phyloP scores from a whole-genome alignment of 1,284 basidiomycete species.

The Trichosporon ovoides region DNA sequence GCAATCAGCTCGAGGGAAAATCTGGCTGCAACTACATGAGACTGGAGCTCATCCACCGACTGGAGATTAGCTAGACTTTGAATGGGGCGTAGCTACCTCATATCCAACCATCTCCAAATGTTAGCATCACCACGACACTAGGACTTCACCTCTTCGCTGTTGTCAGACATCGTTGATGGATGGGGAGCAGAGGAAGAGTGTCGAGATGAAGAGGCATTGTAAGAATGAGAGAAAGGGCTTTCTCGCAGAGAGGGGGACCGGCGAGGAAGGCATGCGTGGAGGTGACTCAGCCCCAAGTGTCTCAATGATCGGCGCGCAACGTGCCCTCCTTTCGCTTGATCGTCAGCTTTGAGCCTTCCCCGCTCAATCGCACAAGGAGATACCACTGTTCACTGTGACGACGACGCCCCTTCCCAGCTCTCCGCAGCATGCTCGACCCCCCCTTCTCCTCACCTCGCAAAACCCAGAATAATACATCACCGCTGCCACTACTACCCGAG shows the following conservation, averaged over 20 bases:
- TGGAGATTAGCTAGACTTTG: constrained; percentile 43
- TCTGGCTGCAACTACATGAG: constrained; percentile 60
- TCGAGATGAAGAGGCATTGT: no score
- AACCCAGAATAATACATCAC: background rate
- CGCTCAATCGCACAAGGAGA: no score
- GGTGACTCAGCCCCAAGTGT: background rate
- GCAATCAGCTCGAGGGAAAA: background rate
- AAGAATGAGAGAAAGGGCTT: no score
- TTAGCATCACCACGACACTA: constrained; percentile 2
- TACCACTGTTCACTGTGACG: no score
- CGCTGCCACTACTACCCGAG: background rate
- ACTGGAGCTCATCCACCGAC: constrained; percentile 79
- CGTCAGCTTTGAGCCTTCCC: no score
- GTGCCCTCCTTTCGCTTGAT: no score
- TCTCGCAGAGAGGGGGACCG: no score
- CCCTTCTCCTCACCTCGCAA: no score
- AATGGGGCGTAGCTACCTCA: constrained; percentile 10
- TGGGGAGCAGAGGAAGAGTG: background rate
- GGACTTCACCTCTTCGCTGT: constrained; percentile 25
- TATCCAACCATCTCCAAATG: constrained; percentile 16
- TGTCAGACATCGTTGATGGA: constrained; percentile 28
- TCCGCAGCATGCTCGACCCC: no score
- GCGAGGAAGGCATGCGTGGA: background rate
- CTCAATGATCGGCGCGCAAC: no score
- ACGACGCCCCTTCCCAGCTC: no score